These are phyloP conservation scores for Senna tora DNA, from an alignment of 306 rosid genomes.

Conservation along the genomic window DNA sequence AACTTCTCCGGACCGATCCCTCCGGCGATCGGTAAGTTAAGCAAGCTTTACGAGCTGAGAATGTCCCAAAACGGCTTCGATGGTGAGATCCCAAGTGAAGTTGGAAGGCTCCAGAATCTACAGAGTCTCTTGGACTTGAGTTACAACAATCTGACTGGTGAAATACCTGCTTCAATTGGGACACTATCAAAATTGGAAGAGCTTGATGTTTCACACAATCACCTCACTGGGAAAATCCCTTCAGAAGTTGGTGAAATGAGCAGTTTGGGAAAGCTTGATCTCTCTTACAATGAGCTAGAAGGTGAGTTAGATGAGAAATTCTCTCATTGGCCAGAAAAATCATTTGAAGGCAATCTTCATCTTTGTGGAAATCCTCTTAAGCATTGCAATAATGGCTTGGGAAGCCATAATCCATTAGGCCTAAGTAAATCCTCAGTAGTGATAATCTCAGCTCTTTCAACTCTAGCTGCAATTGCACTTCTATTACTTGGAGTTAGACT, in stretches of 20 bases:
- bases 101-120: constrained; percentile 83
- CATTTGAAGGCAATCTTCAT: constrained; percentile 66
- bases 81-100: constrained; percentile 76
- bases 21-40: constrained; percentile 59
- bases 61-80: constrained; percentile 61
- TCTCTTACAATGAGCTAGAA: constrained; percentile 75
- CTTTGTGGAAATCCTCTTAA: constrained; percentile 85
- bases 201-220: constrained; percentile 91
- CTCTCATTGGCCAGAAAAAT: constrained; percentile 70
- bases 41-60: constrained; percentile 73
- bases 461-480: constrained; percentile 66
- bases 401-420: constrained; percentile 41
- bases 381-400: constrained; percentile 43
- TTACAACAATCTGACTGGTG: constrained; percentile 76
- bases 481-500: constrained; percentile 53
- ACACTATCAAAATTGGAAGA: constrained; percentile 68
- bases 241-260: constrained; percentile 70
- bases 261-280: constrained; percentile 86
- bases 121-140: constrained; percentile 86
- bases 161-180: constrained; percentile 67
- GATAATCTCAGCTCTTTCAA: constrained; percentile 67
- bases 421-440: constrained; percentile 54
- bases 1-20: constrained; percentile 72
- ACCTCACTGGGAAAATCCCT: constrained; percentile 80
- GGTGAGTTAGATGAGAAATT: constrained; percentile 70